A percentile compares a stretch with the other conserved stretches of the same genome.
phyloP scores from a whole-genome alignment of 768 basidiomycete genomes.

The Lactarius pseudohatsudake region DNA sequence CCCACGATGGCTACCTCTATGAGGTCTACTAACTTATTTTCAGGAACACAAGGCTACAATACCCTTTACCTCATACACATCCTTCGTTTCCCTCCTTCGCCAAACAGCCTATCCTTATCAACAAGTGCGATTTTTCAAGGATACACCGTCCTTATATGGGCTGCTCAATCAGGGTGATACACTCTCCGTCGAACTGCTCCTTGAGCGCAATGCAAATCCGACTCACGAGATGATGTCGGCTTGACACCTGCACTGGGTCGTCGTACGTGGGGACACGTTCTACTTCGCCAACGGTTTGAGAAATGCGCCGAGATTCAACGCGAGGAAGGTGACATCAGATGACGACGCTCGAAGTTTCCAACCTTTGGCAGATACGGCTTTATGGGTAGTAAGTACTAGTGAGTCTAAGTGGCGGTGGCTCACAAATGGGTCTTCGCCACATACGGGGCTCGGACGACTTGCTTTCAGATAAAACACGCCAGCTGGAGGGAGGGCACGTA shows the following conservation, averaged over 20 bases:
- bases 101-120: slow-evolving; percentile 94
- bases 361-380: slow-evolving; percentile 91
- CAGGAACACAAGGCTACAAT: slow-evolving; percentile 93
- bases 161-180: slow-evolving; percentile 96
- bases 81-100: slow-evolving; percentile 92
- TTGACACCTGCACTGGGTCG: slow-evolving; percentile 97
- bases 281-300: slow-evolving; percentile 82
- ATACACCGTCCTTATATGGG: slow-evolving; percentile 97
- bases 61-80: slow-evolving; percentile 93
- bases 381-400: slow-evolving; percentile 68
- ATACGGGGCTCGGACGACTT: slow-evolving; percentile 41
- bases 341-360: slow-evolving; percentile 93
- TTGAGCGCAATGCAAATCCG: slow-evolving; percentile 82
- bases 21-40: slow-evolving; percentile 78
- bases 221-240: slow-evolving; percentile 74
- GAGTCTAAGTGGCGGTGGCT: slow-evolving; percentile 50
- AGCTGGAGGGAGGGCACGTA: slow-evolving; percentile 32
- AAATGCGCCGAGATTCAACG: slow-evolving; percentile 78
- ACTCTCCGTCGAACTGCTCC: slow-evolving; percentile 84
- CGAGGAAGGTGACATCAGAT: slow-evolving; percentile 84
- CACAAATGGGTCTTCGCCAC: slow-evolving; percentile 79
- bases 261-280: slow-evolving; percentile 87
- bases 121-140: slow-evolving; percentile 85
- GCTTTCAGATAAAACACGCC: slow-evolving; percentile 44
- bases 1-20: slow-evolving; percentile 93